Conservation (phyloP, 164 flowering plant species). For the Nymphaea colorata region DNA sequence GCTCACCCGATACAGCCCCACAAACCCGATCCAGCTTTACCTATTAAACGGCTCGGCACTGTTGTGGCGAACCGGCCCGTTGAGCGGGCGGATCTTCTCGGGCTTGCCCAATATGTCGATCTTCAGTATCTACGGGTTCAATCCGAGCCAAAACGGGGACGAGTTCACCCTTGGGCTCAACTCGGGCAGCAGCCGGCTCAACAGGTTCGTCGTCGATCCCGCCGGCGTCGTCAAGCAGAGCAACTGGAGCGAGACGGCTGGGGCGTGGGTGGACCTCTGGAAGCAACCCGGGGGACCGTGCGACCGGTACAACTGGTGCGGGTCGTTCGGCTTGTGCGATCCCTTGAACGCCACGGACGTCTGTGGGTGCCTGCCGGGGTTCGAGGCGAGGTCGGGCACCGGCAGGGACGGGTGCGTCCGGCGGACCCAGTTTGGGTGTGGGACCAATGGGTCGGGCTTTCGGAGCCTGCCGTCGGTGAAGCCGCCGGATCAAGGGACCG, state of each 20-base stretch:
- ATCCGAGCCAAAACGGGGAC: neutral
- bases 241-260: neutral
- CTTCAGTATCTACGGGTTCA: neutral
- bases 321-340: neutral
- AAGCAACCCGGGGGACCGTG: neutral
- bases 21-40: neutral
- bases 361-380: neutral
- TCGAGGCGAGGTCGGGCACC: neutral
- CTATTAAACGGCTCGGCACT: slow-evolving; percentile 1
- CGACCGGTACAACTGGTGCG: neutral
- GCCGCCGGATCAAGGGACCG: neutral
- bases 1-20: neutral
- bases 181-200: neutral
- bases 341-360: neutral
- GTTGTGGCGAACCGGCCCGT: slow-evolving; percentile 2
- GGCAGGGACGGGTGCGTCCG: neutral
- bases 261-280: neutral
- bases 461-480: neutral
- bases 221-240: neutral
- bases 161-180: neutral
- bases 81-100: slow-evolving; percentile 2
- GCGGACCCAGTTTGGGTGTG: neutral
- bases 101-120: slow-evolving; percentile 1
- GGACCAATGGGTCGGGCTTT: neutral
- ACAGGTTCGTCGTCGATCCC: neutral